These are phyloP conservation scores for Halenospora varia DNA, from an alignment of 495 filamentous ascomycete species.

Conservation along the genomic window DNA sequence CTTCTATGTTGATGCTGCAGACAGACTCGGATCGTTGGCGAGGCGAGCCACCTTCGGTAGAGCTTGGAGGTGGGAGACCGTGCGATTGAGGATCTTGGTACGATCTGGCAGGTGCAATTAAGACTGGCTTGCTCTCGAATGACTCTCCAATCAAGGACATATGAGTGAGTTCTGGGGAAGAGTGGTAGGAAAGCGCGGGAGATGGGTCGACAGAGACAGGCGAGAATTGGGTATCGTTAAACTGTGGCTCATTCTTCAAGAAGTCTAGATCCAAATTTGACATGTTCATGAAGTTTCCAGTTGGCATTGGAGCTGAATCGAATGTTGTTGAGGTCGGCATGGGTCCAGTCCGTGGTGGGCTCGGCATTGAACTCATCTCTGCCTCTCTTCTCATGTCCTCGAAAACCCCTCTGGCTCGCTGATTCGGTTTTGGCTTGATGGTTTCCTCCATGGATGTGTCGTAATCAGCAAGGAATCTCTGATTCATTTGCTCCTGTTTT, in stretches of 20 bases:
- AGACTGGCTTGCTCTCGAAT: conserved; percentile 34
- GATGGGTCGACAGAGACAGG: conserved; percentile 16
- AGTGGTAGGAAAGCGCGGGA: conserved; percentile 33
- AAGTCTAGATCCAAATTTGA: conserved; percentile 46
- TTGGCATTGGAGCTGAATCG: conserved; percentile 45
- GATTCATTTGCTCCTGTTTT: conserved; percentile 32
- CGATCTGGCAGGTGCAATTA: conserved; percentile 18
- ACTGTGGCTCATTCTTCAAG: conserved; percentile 43
- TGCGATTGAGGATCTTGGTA: conserved; percentile 18
- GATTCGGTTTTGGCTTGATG: conserved; percentile 40
- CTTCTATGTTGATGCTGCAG: conserved; percentile 51
- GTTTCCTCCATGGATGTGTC: conserved; percentile 58
- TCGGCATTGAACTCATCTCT: conserved; percentile 37
- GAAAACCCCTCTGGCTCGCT: conserved; percentile 33
- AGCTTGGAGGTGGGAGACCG: conserved; percentile 16
- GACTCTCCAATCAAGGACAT: conserved; percentile 27
- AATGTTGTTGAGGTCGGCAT: conserved; percentile 35
- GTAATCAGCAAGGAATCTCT: conserved; percentile 44
- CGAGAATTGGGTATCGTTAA: conserved; percentile 29
- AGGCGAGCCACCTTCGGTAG: conserved; percentile 29
- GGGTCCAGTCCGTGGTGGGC: conserved; percentile 31
- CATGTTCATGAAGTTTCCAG: conserved; percentile 52
- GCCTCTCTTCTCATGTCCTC: conserved; percentile 26
- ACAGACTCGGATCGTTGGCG: conserved; percentile 50
- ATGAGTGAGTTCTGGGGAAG: conserved; percentile 35